Evolutionary conservation across 2,329 filamentous ascomycete species (phyloP), one percentile per base, ranked within the genome.

Genomic region (Sporothrix phasma): DNA sequence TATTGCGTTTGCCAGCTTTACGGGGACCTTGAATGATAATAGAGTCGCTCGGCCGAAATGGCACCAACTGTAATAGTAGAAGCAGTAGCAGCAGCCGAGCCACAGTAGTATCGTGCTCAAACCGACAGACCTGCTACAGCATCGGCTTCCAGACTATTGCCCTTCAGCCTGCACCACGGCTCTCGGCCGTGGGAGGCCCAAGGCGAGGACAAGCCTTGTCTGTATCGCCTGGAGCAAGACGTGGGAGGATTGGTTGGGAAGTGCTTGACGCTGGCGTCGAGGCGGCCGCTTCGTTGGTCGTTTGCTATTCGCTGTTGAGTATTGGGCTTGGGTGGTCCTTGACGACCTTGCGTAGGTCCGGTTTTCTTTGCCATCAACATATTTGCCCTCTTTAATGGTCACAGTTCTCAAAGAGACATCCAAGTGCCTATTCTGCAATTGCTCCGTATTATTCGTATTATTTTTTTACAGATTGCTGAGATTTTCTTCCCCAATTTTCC

Each of bases 1-100:
- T 65, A 70, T 83, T 17, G 73, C 73, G 1, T 82, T 80, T 70
- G 74, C 77, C 31, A 81, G 83, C 66, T 82, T 82, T 64, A 80
- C 78, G 0, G 81, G 81, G 1, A 79, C 75, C 63, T 69, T 79
- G 5, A 59, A 49, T 43, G 49, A 54, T 15, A 70, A 74, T 17
- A 70, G 1, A 69, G 69, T 7, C 43, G 29, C 19, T 8, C 13
- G 26, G 41, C n/a, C 5, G 45, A 13, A 34, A 26, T 19, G 24
- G 59, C 45, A 54, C 46, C 37, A 51, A 61, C 13, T 69, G 74
- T n/a, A 73, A 69, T 0, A 69, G 69, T 7, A 74, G 69, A 29
- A 53, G 56, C n/a, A 70, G 73, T n/a, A 73, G 69, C 1, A 69
- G 69, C 8, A 74, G 70, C 5, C 72, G 70, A 58, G 76, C 74